Base-by-base conservation (phyloP, 2,329 filamentous ascomycete species). In the Corynespora cassiicola region DNA sequence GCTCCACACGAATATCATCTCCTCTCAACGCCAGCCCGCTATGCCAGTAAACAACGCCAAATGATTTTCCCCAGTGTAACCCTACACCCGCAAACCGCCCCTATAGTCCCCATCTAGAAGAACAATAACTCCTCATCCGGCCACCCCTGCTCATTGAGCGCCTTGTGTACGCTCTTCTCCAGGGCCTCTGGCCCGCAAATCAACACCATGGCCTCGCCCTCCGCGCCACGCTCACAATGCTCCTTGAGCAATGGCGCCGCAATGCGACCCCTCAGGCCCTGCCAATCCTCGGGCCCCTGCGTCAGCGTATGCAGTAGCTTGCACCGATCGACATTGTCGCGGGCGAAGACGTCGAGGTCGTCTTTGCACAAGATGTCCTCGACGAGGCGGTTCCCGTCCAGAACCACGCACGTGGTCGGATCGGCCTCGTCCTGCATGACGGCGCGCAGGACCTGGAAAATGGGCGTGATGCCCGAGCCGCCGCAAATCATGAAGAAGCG, bases 391-490 rank as follows among this genome's bases (percentile, higher is more conserved):
- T 96, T 96, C 0, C 90, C 89, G 56, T 95, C 78, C 0, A 96
- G 72, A 0, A 96, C 76, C 2, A 86, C 70, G 58, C 89, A 95
- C 2, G 65, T 71, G 0, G 88, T 94, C 7, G 66, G 51, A 57
- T 92, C 88, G 0, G 73, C 63, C 2, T 63, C 53, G 47, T 92
- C 82, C 29, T 78, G 75, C 65, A 90, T 78, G 0, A 95, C 80
- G 0, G 88, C 86, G 6, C 88, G 76, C 35, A 95, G 73, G 3
- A 95, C 87, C 59, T 94, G 88, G 63, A 85, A 94, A 48, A 96
- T 88, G 0, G 91, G 91, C n/a, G 91, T 96, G 58, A 96, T 87
- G 1, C 91, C 91, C n/a, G 82, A 88, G 5, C 91, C 91, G 10
- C 80, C 91, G 54, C 88, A 94, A 20, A 96, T 84, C 90, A 96